These are phyloP conservation scores for Cetraspora pellucida DNA, from an alignment of 192 early-diverging fungal genomes.

Conservation along the genomic window DNA sequence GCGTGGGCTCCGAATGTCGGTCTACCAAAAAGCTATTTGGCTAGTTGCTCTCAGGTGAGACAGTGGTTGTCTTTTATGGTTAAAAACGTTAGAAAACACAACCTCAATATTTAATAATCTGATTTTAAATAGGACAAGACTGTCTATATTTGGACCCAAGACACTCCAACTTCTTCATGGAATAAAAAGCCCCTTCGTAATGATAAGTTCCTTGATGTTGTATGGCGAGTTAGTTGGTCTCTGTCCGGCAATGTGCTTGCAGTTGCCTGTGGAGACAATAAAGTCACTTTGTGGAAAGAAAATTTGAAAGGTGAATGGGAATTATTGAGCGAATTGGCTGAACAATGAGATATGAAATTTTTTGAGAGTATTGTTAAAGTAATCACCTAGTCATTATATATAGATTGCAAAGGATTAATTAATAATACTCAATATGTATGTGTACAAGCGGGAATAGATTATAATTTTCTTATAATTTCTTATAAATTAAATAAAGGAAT, in stretches of 20 bases:
- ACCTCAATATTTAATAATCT: no score
- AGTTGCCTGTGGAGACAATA: constrained; percentile 96
- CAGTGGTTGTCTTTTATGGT: neutral
- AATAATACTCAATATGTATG: no score
- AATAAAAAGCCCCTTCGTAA: constrained; percentile 67
- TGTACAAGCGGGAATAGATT: no score
- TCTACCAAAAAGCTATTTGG: constrained; percentile 84
- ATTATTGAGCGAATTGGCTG: constrained; percentile 76
- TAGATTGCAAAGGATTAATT: no score
- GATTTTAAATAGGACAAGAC: constrained; percentile 74
- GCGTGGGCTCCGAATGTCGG: constrained; percentile 96
- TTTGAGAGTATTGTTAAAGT: no score
- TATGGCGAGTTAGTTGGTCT: constrained; percentile 99
- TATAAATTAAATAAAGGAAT: no score
- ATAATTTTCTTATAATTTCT: no score
- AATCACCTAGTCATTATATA: no score
- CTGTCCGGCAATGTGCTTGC: constrained; percentile 93
- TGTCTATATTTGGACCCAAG: constrained; percentile 95
- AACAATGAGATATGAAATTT: constrained; percentile 30
- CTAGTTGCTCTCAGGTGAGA: constrained; percentile 85
- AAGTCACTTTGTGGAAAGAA: constrained; percentile 96
- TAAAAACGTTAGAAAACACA: neutral
- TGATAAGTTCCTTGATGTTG: constrained; percentile 91
- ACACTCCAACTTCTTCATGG: constrained; percentile 71
- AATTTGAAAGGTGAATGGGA: constrained; percentile 90